Base-by-base conservation (phyloP, 1,139 yeast genomes). In the Nadsonia commutata region DNA sequence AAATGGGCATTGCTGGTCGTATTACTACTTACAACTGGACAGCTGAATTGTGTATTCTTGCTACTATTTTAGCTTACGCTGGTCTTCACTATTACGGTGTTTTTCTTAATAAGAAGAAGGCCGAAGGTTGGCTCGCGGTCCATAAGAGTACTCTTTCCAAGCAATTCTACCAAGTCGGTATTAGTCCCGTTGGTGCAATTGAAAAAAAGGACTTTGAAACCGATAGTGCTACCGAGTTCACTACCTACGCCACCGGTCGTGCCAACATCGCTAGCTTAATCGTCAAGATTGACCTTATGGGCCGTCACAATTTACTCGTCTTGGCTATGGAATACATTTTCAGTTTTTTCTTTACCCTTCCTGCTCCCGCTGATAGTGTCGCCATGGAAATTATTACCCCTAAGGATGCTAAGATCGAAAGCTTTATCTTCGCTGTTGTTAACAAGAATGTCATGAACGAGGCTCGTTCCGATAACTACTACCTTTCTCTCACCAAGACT, bases 231-330 rank as follows among this genome's bases (percentile, higher is more conserved):
- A 81, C 83, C 56, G 70, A 74, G 48, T 86, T 64, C 61, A 68
- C 90, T 17, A 70, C 85, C 40, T 90, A 84, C 60, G 95, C 96
- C 39, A 73, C 94, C 46, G 98, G 98, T 50, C 78, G 98, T 60
- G 67, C 75, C 49, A 80, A 83, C 60, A 72, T 90, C 51, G 77
- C 76, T 49, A 71, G 74, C 49, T 66, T 85, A 46, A 65, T 72
- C 46, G 70, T 80, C 45, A 75, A 71, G 51, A 68, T 86, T 58
- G 73, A 70, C 47, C 70, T 86, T 62, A 68, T 75, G 51, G 78
- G 94, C 49, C 80, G 98, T 66, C 88, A 85, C 61, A 90, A 88
- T 63, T 54, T 80, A 37, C 67, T 84, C 51, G 68, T 82, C 52
- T 72, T 79, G 73, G 38, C 68, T 43, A 57, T 75, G 65, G 86